Conservation (phyloP, 768 basidiomycete genomes). For the Xerocomus brunneocitrinus region DNA sequence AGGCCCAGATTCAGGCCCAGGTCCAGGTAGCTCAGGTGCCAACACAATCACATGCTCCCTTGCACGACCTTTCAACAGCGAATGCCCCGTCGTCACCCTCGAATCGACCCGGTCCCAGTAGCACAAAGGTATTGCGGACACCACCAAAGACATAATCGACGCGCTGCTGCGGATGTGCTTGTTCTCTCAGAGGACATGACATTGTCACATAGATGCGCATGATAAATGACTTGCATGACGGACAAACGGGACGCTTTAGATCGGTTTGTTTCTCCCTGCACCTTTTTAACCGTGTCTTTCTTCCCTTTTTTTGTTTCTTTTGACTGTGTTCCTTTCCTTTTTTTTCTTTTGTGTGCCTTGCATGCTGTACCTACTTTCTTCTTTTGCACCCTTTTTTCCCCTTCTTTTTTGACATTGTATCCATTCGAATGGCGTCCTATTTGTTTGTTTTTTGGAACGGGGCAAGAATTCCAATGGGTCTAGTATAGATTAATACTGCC, state of each 20-base stretch:
- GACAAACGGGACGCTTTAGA: constrained; percentile 26
- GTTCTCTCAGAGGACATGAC: constrained; percentile 9
- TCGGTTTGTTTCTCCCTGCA: constrained; percentile 6
- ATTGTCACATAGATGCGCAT: constrained; percentile 15
- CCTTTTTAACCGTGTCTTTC: not conserved
- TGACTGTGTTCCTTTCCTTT: not conserved
- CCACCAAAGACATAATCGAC: constrained; percentile 17
- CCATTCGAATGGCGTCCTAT: constrained; percentile 9
- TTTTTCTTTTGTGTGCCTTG: not conserved
- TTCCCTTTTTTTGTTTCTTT: not conserved
- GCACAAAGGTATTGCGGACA: constrained; percentile 12
- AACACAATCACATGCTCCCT: constrained; percentile 18
- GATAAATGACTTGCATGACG: constrained; percentile 11
- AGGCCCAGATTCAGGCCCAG: constrained; percentile 17
- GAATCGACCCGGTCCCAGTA: constrained; percentile 25
- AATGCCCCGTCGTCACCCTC: constrained; percentile 19
- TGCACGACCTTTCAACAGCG: constrained; percentile 18
- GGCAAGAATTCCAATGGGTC: constrained; percentile 18
- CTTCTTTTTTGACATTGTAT: constrained; percentile 9
- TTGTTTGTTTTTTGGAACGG: constrained; percentile 16
- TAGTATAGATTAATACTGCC: constrained; percentile 26
- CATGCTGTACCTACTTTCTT: constrained; percentile 7
- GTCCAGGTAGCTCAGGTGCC: constrained; percentile 20
- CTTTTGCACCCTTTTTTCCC: constrained; percentile 3
- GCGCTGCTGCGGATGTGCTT: not conserved